phyloP scores from a whole-genome alignment of 2,329 filamentous ascomycete genomes.

The Colletotrichum tropicale region DNA sequence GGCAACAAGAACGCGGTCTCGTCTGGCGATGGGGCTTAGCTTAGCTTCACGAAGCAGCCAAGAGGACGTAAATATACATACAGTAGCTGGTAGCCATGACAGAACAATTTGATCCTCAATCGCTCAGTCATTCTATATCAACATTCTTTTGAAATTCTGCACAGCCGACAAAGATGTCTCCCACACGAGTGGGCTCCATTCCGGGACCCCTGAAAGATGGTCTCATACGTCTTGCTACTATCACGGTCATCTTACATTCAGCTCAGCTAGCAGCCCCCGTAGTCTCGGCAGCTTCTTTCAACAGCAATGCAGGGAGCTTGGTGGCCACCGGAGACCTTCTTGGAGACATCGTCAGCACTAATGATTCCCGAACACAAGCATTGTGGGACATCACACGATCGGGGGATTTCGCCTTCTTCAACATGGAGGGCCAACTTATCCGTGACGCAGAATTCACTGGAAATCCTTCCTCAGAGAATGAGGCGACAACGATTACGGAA shows the following conservation, averaged over 20 bases:
- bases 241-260: not conserved
- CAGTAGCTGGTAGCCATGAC: not conserved
- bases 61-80: not conserved
- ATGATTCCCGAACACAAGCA: not conserved
- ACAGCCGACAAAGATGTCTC: not conserved
- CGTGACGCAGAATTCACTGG: not conserved
- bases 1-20: not conserved
- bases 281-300: not conserved
- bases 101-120: not conserved
- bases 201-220: not conserved
- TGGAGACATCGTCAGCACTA: not conserved
- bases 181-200: not conserved
- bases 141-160: not conserved
- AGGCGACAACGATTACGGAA: not conserved
- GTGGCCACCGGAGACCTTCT: not conserved
- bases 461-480: not conserved
- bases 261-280: not conserved
- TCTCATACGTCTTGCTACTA: not conserved
- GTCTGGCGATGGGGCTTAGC: not conserved
- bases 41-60: not conserved
- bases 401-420: not conserved
- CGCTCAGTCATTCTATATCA: not conserved
- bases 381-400: not conserved
- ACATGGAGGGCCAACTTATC: not conserved
- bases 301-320: not conserved